Base-by-base conservation (phyloP, 2,329 filamentous ascomycete genomes). In the Coniochaeta hoffmannii region DNA sequence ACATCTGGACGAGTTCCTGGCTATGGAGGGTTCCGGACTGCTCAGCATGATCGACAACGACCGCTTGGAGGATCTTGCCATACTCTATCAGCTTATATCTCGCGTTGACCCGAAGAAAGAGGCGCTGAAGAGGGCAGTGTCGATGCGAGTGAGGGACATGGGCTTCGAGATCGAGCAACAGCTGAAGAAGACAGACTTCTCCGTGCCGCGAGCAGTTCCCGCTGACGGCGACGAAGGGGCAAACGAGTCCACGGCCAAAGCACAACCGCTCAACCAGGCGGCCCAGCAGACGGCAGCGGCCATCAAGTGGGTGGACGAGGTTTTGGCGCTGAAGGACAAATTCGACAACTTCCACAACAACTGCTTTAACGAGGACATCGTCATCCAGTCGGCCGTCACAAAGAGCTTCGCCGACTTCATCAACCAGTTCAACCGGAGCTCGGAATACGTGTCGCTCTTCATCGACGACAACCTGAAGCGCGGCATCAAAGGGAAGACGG, bases 381-480 rank as follows among this genome's bases (percentile, higher is more conserved):
- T 85, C 8, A 76, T 99, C 15, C 89, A 96, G 64, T 89, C 87
- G 1, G 86, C 90, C 0, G 77, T 97, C 26, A 92, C 90, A 1
- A 87, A 87, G 65, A 96, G 91, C 66, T 96, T 97, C 64, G 81
- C 89, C 1, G 88, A 95, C 15, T 96, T 97, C 64, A 96, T 99
- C 77, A 97, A 97, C 68, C 73, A 85, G n/a, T 97, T 96, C 66
- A 71, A 76, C 14, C 85, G 92, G 59, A 88, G 88, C 63, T 90
- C 93, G 1, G 94, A 99, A 67, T 96, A 90, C 66, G 87, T 97
- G 6, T 99, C 94, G 0, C 79, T 99, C 0, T 99, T 96, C 71
- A 96, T 99, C 57, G 94, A 99, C 64, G 93, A 97, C 64, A 96
- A 92, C 65, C 82, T 99, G 65, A 96, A 96, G 74, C 89, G 93